Percentiles rank a stretch among this genome's conserved stretches.
These are phyloP conservation scores for Sanghuangporus baumii DNA, from an alignment of 1,284 basidiomycete species.

Conservation along the genomic window DNA sequence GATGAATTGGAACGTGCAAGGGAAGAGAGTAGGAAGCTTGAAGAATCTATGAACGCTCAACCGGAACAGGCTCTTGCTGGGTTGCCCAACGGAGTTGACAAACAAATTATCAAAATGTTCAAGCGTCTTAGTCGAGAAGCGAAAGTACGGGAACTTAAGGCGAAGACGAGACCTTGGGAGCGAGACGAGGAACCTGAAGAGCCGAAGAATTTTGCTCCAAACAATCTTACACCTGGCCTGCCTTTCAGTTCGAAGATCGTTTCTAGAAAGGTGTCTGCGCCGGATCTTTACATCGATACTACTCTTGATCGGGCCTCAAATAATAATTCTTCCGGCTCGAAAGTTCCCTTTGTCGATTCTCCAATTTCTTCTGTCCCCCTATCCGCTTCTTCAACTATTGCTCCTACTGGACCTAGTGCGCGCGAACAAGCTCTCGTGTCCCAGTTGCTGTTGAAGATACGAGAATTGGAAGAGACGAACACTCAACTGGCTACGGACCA, in stretches of 20 bases:
- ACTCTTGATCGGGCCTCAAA: neutral
- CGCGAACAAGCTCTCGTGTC: conserved; percentile 55
- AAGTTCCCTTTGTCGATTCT: neutral
- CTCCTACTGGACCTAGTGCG: neutral
- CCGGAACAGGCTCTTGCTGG: conserved; percentile 8
- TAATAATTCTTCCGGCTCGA: neutral
- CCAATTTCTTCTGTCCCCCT: neutral
- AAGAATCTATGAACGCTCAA: conserved; percentile 48
- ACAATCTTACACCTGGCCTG: conserved; percentile 2
- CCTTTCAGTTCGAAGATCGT: conserved; percentile 1
- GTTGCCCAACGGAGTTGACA: conserved; percentile 3
- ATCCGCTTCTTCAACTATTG: neutral
- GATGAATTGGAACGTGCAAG: conserved; percentile 71
- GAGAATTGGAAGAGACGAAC: conserved; percentile 75
- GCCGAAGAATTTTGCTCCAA: conserved; percentile 17
- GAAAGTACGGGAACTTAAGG: conserved; percentile 28
- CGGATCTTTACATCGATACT: neutral
- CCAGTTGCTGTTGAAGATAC: conserved; percentile 71
- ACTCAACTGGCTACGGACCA: conserved; percentile 64
- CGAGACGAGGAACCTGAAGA: conserved; percentile 32
- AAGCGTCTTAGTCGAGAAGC: conserved; percentile 15
- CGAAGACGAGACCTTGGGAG: conserved; percentile 28
- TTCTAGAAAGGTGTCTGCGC: neutral
- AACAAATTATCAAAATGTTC: conserved; percentile 11
- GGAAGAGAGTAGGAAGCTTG: conserved; percentile 61